phyloP scores from a whole-genome alignment of 208 protist species.

The Leishmania major region DNA sequence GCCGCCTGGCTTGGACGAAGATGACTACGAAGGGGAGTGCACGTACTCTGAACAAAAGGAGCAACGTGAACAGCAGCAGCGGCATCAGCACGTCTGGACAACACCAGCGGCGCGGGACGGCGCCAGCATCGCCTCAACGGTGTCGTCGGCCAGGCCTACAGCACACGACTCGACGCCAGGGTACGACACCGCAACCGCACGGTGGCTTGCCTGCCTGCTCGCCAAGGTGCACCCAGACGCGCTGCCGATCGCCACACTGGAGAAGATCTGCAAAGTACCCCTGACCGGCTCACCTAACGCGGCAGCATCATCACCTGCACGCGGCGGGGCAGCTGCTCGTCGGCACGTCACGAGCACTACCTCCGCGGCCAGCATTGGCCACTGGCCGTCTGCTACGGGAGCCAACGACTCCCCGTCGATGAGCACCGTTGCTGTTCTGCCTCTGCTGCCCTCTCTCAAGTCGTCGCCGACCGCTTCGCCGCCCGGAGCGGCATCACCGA shows the following conservation, averaged over 20 bases:
- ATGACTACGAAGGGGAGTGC: constrained; percentile 55
- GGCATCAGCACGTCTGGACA: not conserved
- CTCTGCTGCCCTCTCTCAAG: constrained; percentile 21
- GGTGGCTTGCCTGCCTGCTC: constrained; percentile 37
- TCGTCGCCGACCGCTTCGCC: constrained; percentile 15
- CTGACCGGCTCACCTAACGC: constrained; percentile 1
- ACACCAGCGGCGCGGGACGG: not conserved
- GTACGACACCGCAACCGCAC: constrained; percentile 22
- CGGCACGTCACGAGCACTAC: not conserved
- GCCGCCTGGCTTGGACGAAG: constrained; percentile 51
- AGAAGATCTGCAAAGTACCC: constrained; percentile 26
- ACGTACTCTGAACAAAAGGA: constrained; percentile 24
- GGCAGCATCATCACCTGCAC: not conserved
- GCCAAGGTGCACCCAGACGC: constrained; percentile 55
- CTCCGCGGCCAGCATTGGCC: not conserved
- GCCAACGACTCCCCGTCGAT: not conserved
- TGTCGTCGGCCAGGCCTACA: not conserved
- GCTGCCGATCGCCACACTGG: constrained; percentile 43
- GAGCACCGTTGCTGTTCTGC: not conserved
- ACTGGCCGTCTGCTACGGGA: not conserved
- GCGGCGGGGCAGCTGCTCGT: not conserved
- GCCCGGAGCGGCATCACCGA: not conserved
- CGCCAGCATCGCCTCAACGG: not conserved
- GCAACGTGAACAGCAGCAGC: constrained; percentile 1
- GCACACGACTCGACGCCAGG: constrained; percentile 11